Conservation (phyloP, 1,284 basidiomycete species). For the Moesziomyces aphidis region DNA sequence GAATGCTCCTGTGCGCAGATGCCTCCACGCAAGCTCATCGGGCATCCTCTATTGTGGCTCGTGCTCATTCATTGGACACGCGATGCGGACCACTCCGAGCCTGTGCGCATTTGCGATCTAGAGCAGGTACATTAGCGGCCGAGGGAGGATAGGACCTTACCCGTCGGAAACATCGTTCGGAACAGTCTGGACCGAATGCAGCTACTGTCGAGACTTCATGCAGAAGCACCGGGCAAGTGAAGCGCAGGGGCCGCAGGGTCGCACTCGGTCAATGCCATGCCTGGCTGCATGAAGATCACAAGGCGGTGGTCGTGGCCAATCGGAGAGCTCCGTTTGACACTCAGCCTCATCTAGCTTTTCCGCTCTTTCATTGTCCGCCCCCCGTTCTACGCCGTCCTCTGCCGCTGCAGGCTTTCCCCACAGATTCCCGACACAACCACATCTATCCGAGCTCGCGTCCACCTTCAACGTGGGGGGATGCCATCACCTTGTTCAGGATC, state of each 20-base stretch:
- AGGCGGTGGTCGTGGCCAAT: not conserved
- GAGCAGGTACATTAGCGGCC: too few relatives aligned
- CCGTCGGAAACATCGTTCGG: not conserved
- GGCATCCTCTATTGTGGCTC: too few relatives aligned
- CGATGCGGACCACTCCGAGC: too few relatives aligned
- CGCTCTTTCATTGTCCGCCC: not conserved
- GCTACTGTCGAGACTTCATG: not conserved
- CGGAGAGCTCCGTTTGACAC: not conserved
- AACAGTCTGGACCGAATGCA: not conserved
- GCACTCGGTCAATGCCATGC: not conserved
- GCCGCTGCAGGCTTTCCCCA: too few relatives aligned
- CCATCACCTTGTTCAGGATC: too few relatives aligned
- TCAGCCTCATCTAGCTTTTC: not conserved
- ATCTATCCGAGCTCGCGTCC: not conserved
- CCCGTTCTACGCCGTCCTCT: not conserved
- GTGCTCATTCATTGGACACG: too few relatives aligned
- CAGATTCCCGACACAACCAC: too few relatives aligned
- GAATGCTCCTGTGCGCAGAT: too few relatives aligned
- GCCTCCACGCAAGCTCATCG: too few relatives aligned
- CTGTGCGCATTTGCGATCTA: too few relatives aligned
- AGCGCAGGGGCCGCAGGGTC: not conserved
- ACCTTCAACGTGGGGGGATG: not conserved
- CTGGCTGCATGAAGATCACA: not conserved
- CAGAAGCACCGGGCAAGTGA: not conserved
- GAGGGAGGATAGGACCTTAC: too few relatives aligned